phyloP scores from a whole-genome alignment of 495 filamentous ascomycete species.

The Xylaria grammica region DNA sequence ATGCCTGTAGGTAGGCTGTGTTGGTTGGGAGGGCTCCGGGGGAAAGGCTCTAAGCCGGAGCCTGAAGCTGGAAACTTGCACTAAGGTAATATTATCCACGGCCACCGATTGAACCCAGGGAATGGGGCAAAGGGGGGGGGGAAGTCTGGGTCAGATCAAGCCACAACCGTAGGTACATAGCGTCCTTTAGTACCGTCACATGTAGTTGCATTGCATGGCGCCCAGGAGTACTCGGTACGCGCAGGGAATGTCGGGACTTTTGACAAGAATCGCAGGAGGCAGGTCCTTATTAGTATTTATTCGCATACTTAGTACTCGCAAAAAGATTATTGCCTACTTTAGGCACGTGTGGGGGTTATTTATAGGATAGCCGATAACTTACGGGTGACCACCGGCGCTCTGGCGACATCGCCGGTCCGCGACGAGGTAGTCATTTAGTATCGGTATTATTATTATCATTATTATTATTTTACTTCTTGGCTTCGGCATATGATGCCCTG shows the following conservation, averaged over 20 bases:
- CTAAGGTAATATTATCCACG: background rate
- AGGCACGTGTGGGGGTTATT: background rate
- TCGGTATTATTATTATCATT: too few relatives aligned
- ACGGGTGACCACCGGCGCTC: too few relatives aligned
- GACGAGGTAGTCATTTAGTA: too few relatives aligned
- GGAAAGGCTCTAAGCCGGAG: background rate
- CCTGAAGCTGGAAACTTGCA: background rate
- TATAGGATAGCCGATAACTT: conserved; percentile 11
- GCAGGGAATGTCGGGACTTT: conserved; percentile 21
- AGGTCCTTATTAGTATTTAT: background rate
- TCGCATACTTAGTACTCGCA: background rate
- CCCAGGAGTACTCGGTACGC: conserved; percentile 4
- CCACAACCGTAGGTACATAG: conserved; percentile 12
- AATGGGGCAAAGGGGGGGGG: background rate
- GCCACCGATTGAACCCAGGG: conserved; percentile 4
- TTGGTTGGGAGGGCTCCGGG: background rate
- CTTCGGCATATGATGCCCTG: too few relatives aligned
- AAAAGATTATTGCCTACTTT: background rate
- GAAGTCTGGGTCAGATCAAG: conserved; percentile 19
- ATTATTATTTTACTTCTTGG: too few relatives aligned
- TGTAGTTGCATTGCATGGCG: conserved; percentile 17
- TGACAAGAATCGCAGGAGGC: conserved; percentile 10
- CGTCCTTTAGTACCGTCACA: conserved; percentile 9
- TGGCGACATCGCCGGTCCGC: background rate
- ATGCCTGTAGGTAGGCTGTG: conserved; percentile 10